Evolutionary conservation across 1,284 basidiomycete species (phyloP).

Genomic region (Entoloma clypeatum): DNA sequence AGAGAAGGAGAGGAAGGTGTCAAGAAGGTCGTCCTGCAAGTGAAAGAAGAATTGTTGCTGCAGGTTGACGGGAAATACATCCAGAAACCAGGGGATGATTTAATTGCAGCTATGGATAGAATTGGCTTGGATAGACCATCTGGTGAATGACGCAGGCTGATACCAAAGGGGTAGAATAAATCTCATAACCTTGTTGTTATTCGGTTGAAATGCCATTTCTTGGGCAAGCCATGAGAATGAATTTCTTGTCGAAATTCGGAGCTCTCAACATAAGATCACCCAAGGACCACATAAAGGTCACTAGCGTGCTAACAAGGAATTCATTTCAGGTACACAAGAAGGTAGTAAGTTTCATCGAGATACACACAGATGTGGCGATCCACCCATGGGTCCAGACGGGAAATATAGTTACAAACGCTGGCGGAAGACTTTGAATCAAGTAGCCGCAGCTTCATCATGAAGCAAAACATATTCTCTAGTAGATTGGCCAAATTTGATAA

Average conservation of each 20-base stretch:
- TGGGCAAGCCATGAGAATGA: too few species aligned
- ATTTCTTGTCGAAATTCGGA: too few species aligned
- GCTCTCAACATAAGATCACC: not conserved
- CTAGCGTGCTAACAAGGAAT: not conserved
- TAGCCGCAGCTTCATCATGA: slow-evolving; percentile 67
- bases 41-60: slow-evolving; percentile 9
- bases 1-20: slow-evolving; percentile 30
- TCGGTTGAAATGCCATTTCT: too few species aligned
- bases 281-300: slow-evolving; percentile 2
- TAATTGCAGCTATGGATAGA: not conserved
- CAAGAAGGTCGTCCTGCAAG: slow-evolving; percentile 26
- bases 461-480: slow-evolving; percentile 86
- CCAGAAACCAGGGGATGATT: not conserved
- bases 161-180: too few species aligned
- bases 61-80: not conserved
- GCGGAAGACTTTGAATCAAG: too few species aligned
- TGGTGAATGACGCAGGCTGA: too few species aligned
- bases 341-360: not conserved
- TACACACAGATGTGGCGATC: not conserved
- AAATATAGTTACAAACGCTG: not conserved
- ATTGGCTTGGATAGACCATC: too few species aligned
- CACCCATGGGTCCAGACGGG: too few species aligned
- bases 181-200: too few species aligned
- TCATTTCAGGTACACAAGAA: slow-evolving; percentile 9
- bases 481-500: slow-evolving; percentile 89